Base-by-base conservation (phyloP, 257 asterid genomes). In the Fraxinus cuspidata region DNA sequence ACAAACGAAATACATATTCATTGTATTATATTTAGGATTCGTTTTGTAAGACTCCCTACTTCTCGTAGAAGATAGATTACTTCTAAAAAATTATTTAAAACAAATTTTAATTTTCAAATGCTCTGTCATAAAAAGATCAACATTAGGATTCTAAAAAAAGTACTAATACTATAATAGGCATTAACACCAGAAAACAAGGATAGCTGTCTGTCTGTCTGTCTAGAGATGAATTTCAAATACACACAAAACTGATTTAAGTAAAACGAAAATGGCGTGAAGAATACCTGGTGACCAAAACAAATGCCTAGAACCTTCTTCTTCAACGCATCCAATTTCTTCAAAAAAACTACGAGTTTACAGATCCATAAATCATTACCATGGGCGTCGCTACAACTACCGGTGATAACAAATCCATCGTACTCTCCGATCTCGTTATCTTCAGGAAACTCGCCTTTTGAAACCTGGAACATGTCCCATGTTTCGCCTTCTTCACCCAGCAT, bases 401-500 rank as follows among this genome's bases (percentile, higher is more conserved):
- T 91, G 86, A 94, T 92, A 7, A 92, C 97, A 78, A 89, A 94
- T 0, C 98, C 98, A 31, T 90, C 91, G 74, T 82, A 85, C 18
- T 84, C 89, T 7, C 34, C 86, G 80, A 92, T 88, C 84, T 89
- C 93, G 8, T 87, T 92, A 40, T 92, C 96, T 34, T 88, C 37
- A 29, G 98, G 98, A n/a, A 94, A 90, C 74, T 94, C 94, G 31
- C 94, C 97, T 23, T 56, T 80, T 4, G 90, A 85, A 23, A 94
- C 98, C n/a, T 74, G 82, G 72, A 78, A 94, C 42, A 90, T 75
- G 71, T 87, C 87, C 98, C 98, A 94, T 0, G 77, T 85, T 44
- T 94, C 98, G 1, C 97, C 97, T 60, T 94, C 97, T 51, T 94
- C 98, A 18, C 84, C 88, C 81, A 94, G 94, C 96, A 94, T 92